Base-by-base conservation (phyloP, 306 rosid species). In the Luffa acutangula region DNA sequence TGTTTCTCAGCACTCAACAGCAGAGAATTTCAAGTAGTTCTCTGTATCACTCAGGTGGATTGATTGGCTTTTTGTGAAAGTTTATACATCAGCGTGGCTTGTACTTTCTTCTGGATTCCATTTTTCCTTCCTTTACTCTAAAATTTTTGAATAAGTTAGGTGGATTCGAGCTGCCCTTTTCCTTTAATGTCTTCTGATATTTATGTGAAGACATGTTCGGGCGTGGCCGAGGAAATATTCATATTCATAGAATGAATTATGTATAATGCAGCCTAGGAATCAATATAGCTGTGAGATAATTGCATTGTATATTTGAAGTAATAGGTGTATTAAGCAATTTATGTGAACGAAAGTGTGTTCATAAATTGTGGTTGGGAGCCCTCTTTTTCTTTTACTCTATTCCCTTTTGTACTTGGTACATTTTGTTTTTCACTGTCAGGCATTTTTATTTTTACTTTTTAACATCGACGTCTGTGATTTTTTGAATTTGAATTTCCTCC, bases 1-100 rank as follows among this genome's bases (percentile, higher is more conserved):
- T 66, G 81, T 84, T 81, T 83, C 89, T 56, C 84, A 86, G 87
- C 88, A 87, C 85, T 86, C 90, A 45, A 85, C 89, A 85, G 80
- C 86, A 75, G 82, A 87, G 85, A 71, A 41, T 34, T 46, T 57
- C 51, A 80, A 67, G 56, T 39, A 51, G 46, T 20, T 79, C 72
- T 78, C 34, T 6, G 46, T 7, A 43, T 42, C 57, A 8, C 37
- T 39, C n/a, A 12, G 65, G 79, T 34, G 34, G 18, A 39, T 54
- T 53, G 33, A 39, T 33, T 36, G 51, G 49, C 3, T 53, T 77
- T 77, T 42, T 59, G 59, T 77, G 53, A 77, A 59, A 37, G 20
- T 77, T 39, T 37, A 57, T 77, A 77, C 17, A 54, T 17, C 17
- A 76, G 52, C 51, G 54, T 75, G 66, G 25, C 15, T 54, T 39